Percentiles rank a stretch among this genome's conserved stretches.
phyloP scores from a whole-genome alignment of 768 basidiomycete genomes.

The Trametes cinnabarina region DNA sequence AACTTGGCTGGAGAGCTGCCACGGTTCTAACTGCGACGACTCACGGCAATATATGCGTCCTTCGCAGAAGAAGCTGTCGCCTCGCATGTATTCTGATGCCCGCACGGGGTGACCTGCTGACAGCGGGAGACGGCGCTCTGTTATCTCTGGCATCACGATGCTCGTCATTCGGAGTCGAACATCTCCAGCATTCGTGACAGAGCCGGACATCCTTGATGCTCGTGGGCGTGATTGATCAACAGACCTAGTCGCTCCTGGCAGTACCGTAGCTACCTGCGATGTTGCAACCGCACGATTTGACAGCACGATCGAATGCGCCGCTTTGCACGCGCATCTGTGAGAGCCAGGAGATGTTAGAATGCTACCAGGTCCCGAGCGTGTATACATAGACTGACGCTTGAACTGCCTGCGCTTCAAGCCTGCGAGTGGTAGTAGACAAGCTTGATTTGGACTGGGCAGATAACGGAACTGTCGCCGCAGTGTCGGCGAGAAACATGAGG shows the following conservation, averaged over 20 bases:
- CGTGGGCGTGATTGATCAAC: constrained; percentile 10
- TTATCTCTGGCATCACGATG: background rate
- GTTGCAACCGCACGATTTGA: background rate
- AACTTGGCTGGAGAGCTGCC: background rate
- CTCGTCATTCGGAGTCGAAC: background rate
- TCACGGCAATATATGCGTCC: background rate
- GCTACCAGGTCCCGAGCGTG: background rate
- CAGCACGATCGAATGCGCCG: background rate
- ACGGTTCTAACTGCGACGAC: background rate
- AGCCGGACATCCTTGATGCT: constrained; percentile 4
- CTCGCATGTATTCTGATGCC: background rate
- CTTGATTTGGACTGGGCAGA: background rate
- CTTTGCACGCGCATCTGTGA: background rate
- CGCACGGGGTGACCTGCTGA: background rate
- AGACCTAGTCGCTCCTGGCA: background rate
- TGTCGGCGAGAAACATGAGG: background rate
- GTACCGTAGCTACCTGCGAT: background rate
- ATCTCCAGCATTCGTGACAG: background rate
- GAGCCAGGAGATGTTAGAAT: background rate
- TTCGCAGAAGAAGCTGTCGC: background rate
- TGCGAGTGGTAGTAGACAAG: background rate
- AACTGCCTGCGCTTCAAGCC: background rate
- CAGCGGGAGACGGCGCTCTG: background rate
- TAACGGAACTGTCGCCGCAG: background rate
- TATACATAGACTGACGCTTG: background rate